Percentiles rank a stretch among this genome's conserved stretches.
Evolutionary conservation across 306 rosid species (phyloP).

Genomic region (Aeschynomene evenia): DNA sequence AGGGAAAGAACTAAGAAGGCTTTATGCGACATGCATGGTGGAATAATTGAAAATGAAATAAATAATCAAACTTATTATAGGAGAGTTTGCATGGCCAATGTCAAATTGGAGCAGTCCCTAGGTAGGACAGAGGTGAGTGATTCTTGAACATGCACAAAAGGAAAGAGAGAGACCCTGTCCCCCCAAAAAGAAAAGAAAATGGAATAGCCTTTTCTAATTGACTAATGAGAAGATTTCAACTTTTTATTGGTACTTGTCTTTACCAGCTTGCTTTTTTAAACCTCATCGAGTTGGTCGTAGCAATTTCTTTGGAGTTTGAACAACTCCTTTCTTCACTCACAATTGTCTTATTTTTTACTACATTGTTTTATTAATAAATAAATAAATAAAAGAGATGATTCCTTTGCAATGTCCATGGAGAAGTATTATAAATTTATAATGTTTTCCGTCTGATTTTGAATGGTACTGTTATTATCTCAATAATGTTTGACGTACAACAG

Average conservation of each 20-base stretch:
- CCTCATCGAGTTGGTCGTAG: conserved; percentile 21
- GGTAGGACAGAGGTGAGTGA: conserved; percentile 1
- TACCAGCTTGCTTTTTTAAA: conserved; percentile 46
- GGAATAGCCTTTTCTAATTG: conserved; percentile 23
- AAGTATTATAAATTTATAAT: too few species aligned
- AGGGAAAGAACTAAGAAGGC: neutral
- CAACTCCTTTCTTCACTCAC: neutral
- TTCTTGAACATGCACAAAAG: conserved; percentile 12
- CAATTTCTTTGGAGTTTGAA: conserved; percentile 7
- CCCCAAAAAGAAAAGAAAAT: neutral
- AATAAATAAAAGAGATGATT: too few species aligned
- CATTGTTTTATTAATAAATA: too few species aligned
- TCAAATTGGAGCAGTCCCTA: neutral
- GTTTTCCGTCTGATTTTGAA: too few species aligned
- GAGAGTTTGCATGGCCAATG: neutral
- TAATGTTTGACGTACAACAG: too few species aligned
- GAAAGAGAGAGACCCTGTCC: conserved; percentile 16
- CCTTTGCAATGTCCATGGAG: too few species aligned
- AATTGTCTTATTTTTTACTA: too few species aligned
- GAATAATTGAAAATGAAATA: neutral
- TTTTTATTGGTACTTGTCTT: conserved; percentile 53
- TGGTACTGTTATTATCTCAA: too few species aligned
- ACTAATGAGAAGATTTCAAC: conserved; percentile 36
- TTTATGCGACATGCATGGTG: neutral
- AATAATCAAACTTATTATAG: neutral